Evolutionary conservation across 495 filamentous ascomycete genomes (phyloP), one percentile per base, ranked within the genome.

Genomic region (Cercophora samala): DNA sequence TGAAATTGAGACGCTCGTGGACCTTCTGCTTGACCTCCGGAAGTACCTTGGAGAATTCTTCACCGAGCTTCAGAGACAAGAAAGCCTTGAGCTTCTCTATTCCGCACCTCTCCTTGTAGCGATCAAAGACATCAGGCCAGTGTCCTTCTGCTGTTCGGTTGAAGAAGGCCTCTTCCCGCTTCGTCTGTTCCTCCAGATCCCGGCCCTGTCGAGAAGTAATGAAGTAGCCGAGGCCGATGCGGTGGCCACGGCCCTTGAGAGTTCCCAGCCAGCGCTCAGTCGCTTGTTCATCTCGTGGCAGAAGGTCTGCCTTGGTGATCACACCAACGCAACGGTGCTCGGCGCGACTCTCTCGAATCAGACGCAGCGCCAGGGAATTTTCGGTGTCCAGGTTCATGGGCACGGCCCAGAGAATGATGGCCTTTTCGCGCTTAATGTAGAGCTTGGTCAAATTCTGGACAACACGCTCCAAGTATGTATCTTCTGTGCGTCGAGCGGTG

Each of bases 291-390:
- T 77, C 79, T 0, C 67, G 60, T 1, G 85, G 82, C 0, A 92
- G 69, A 0, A 87, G 81, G 69, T 97, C 92, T 0, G 92, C 91
- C 71, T 93, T 97, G 0, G 92, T 96, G 56, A 94, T 80, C 0
- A 93, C 89, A 0, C 92, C 92, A 29, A 94, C 79, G 9, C 88
- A 91, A 4, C 91, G 83, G 6, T 77, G 51, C 0, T 81, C 76
- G 0, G 91, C 91, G n/a, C 82, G 79, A 11, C 81, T 73, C 11
- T 86, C 77, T 0, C 83, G 77, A 22, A 93, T 85, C 3, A 92
- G 76, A 0, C 81, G 80, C 0, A 88, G 84, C 0, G 91, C 89
- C n/a, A 79, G 88, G 0, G 89, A 92, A 29, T 87, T 92, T 0
- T 88, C 85, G 0, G 89, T 81, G 64, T 96, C 91, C 15, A 84